Evolutionary conservation across 2,329 filamentous ascomycete species (phyloP).

Genomic region (Sphaerulina populicola): DNA sequence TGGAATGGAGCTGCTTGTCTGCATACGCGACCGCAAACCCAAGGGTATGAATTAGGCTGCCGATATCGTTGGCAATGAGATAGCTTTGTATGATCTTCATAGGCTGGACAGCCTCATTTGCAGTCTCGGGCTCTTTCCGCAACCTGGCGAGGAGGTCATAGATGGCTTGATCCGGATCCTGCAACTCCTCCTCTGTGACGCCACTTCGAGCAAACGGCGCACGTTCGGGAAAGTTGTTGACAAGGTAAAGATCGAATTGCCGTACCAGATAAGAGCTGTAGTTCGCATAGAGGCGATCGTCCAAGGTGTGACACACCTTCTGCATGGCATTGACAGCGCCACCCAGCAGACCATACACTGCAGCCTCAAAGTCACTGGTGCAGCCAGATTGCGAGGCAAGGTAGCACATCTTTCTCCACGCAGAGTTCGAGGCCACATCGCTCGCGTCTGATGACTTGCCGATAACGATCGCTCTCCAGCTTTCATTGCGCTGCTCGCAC

Average conservation of each 20-base stretch:
- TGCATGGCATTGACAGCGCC: slow-evolving; percentile 74
- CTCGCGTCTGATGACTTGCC: slow-evolving; percentile 46
- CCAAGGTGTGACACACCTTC: slow-evolving; percentile 68
- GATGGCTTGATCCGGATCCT: slow-evolving; percentile 38
- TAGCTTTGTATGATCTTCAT: slow-evolving; percentile 70
- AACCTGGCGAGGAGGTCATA: slow-evolving; percentile 52
- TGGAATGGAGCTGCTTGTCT: slow-evolving; percentile 24
- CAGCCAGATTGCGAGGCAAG: slow-evolving; percentile 59
- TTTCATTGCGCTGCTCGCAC: slow-evolving; percentile 76
- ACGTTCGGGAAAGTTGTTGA: slow-evolving; percentile 48
- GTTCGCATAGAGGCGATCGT: slow-evolving; percentile 77
- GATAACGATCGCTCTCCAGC: slow-evolving; percentile 79
- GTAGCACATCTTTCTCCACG: slow-evolving; percentile 70
- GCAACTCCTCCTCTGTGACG: slow-evolving; percentile 58
- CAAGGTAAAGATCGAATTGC: slow-evolving; percentile 67
- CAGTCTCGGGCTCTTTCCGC: slow-evolving; percentile 49
- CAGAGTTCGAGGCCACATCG: slow-evolving; percentile 37
- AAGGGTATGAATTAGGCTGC: slow-evolving; percentile 38
- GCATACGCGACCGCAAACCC: slow-evolving; percentile 38
- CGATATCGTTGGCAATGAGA: slow-evolving; percentile 55
- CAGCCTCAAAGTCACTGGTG: slow-evolving; percentile 70
- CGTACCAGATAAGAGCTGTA: slow-evolving; percentile 78
- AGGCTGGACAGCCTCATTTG: slow-evolving; percentile 53
- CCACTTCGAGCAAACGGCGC: slow-evolving; percentile 50
- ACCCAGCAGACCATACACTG: slow-evolving; percentile 82